Base-by-base conservation (phyloP, 2,329 filamentous ascomycete genomes). In the Venturia oleaginea region DNA sequence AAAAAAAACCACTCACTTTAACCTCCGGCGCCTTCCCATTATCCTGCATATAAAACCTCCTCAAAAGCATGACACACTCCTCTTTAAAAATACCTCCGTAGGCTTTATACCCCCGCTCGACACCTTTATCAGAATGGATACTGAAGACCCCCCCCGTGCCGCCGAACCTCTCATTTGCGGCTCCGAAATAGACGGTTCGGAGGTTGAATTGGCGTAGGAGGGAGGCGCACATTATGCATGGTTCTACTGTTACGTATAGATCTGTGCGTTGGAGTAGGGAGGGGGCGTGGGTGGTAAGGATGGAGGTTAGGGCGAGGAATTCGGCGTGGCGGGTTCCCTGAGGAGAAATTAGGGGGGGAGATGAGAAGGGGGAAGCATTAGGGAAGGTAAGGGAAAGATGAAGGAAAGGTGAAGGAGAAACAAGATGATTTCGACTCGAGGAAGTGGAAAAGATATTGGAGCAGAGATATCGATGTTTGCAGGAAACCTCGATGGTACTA, bases 221-320 rank as follows among this genome's bases (percentile, higher is more conserved):
- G 7, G 92, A 95, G 15, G 94, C 94, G 74, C 94, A 99, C 94
- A 99, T 99, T 78, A 99, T 91, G 75, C 94, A 99, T 4, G 94
- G 94, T 77, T 99, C 95, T 63, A 99, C 93, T 0, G 94, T 99
- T 60, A 99, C 94, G 76, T 99, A 99, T 62, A 99, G 84, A 71
- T 89, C 86, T 11, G 86, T 89, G 68, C 92, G 84, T 46, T 80
- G 80, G 69, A 97, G 81, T 67, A 93, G 84, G 15, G 82, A 83
- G 40, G 85, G 83, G 63, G 88, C 83, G 68, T 94, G 83, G 62
- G 81, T 82, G 27, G 82, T 78, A 57, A 90, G 79, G 68, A 89
- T 84, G 67, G 85, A 78, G 65, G 84, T 80, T 63, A 99, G 82
- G 59, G 92, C 94, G 77, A 97, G 87, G 72, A 97, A 95, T 75